phyloP scores from a whole-genome alignment of 306 rosid species.

The Prunus dulcis region DNA sequence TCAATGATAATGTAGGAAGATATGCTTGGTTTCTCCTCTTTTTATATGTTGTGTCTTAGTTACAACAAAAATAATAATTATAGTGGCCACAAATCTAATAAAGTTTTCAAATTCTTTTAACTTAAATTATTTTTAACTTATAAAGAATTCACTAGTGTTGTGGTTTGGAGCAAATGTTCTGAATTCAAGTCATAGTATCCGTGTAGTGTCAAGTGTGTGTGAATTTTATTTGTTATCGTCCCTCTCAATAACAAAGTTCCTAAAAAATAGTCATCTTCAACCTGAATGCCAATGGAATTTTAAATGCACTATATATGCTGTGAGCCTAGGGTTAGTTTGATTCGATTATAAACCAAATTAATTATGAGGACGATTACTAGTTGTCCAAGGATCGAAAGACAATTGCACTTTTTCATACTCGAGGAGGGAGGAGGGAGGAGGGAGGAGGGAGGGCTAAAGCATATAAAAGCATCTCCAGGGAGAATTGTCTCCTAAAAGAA shows the following conservation, averaged over 20 bases:
- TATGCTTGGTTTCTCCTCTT: background rate
- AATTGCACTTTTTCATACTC: background rate
- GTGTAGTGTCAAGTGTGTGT: no score
- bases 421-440: background rate
- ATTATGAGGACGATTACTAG: background rate
- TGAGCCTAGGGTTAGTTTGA: no score
- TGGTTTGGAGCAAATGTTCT: rapidly evolving
- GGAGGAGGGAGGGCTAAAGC: background rate
- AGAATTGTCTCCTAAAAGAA: constrained; percentile 2
- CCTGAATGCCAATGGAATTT: no score
- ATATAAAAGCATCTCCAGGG: background rate
- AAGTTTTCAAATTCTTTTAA: no score
- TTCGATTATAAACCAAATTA: no score
- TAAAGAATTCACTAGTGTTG: rapidly evolving
- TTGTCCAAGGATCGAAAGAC: background rate
- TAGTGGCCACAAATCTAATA: no score
- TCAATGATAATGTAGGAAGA: background rate
- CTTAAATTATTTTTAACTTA: no score
- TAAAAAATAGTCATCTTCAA: no score
- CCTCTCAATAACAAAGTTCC: rapidly evolving
- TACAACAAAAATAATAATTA: no score
- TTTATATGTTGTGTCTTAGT: background rate
- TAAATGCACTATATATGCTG: no score
- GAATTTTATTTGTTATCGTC: no score
- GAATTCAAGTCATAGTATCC: rapidly evolving